Percentiles rank a stretch among this genome's conserved stretches.
Evolutionary conservation across 768 basidiomycete species (phyloP).

Genomic region (Serendipita sp.): DNA sequence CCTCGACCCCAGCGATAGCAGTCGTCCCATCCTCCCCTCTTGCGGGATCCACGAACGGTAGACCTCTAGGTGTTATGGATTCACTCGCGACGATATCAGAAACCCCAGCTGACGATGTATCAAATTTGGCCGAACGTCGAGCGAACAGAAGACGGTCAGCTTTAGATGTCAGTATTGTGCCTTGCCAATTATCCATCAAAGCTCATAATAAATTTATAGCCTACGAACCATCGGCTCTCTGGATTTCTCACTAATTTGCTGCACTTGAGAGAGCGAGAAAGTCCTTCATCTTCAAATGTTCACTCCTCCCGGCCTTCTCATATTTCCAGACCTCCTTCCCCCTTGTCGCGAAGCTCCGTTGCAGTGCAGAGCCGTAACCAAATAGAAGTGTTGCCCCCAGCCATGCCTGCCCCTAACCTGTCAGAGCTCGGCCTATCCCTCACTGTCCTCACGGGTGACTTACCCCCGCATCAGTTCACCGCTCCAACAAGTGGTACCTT

Average conservation of each 20-base stretch:
- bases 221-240: slow-evolving; percentile 38
- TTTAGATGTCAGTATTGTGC: not conserved
- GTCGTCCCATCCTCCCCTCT: not conserved
- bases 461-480: slow-evolving; percentile 59
- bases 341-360: slow-evolving; percentile 25
- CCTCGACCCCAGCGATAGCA: not conserved
- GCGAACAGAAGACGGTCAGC: not conserved
- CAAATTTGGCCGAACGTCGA: not conserved
- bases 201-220: not conserved
- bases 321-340: slow-evolving; percentile 9
- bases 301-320: slow-evolving; percentile 17
- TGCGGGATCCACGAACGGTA: not conserved
- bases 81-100: not conserved
- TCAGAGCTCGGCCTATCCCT: slow-evolving; percentile 61
- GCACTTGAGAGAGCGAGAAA: slow-evolving; percentile 22
- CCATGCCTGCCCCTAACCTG: slow-evolving; percentile 53
- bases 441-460: slow-evolving; percentile 44
- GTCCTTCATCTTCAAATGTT: not conserved
- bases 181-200: not conserved
- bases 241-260: slow-evolving; percentile 75
- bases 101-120: not conserved
- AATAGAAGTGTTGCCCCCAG: slow-evolving; percentile 55
- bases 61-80: not conserved
- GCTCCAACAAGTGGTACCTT: slow-evolving; percentile 69
- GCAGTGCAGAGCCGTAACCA: slow-evolving; percentile 38